These are phyloP conservation scores for Gnomoniopsis sp. DNA, from an alignment of 2,329 filamentous ascomycete species.

Conservation along the genomic window DNA sequence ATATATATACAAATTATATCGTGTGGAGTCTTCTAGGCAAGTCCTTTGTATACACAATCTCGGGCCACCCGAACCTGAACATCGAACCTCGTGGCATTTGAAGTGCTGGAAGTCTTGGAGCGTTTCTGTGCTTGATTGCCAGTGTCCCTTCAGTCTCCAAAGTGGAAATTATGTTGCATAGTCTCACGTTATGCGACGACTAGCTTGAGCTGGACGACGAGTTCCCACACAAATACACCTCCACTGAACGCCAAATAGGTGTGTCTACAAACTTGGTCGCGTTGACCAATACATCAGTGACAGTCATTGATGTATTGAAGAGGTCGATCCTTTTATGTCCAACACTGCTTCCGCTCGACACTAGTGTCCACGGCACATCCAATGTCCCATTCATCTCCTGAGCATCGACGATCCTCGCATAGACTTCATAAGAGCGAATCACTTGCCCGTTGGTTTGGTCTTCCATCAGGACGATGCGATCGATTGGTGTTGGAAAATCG, in stretches of 20 bases:
- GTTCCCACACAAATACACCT: constrained; percentile 21
- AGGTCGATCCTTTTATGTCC: constrained; percentile 26
- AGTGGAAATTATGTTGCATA: too few relatives aligned
- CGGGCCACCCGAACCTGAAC: too few relatives aligned
- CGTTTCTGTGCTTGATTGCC: too few relatives aligned
- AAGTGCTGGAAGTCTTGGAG: too few relatives aligned
- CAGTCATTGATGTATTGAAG: constrained; percentile 18
- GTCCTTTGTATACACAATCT: too few relatives aligned
- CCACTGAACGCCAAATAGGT: constrained; percentile 23
- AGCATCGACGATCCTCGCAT: constrained; percentile 15
- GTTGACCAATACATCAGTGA: constrained; percentile 23
- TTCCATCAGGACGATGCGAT: constrained; percentile 26
- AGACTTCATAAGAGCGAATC: constrained; percentile 23
- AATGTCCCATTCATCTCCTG: constrained; percentile 15
- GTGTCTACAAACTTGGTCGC: constrained; percentile 22
- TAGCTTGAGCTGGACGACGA: background rate
- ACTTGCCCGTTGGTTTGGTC: constrained; percentile 25
- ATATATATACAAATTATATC: too few relatives aligned
- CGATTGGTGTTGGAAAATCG: constrained; percentile 18
- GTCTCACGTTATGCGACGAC: background rate
- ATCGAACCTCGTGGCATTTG: too few relatives aligned
- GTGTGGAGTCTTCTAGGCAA: too few relatives aligned
- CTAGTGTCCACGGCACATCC: constrained; percentile 20
- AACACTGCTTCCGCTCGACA: constrained; percentile 24
- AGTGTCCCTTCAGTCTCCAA: too few relatives aligned